phyloP scores from a whole-genome alignment of 2,329 filamentous ascomycete species.

The Colletotrichum zoysiae region DNA sequence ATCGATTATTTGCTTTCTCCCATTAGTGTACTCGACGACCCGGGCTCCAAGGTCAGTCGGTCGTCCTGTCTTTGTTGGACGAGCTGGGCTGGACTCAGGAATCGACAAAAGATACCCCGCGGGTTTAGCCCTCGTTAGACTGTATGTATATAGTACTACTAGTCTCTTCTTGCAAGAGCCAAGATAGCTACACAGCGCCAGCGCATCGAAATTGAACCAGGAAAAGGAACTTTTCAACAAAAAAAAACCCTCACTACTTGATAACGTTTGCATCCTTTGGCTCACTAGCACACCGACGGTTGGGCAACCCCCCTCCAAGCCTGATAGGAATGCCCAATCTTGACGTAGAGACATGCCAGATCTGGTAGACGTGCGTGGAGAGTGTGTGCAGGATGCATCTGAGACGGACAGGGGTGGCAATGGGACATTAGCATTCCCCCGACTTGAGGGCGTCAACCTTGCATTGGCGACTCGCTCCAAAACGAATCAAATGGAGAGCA shows the following conservation, averaged over 20 bases:
- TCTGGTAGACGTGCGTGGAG: slow-evolving; percentile 26
- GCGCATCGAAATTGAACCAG: slow-evolving; percentile 6
- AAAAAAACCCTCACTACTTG: slow-evolving; percentile 2
- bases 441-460: slow-evolving; percentile 3
- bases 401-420: slow-evolving; percentile 34
- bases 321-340: slow-evolving; percentile 13
- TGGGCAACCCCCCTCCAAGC: neutral
- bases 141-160: slow-evolving; percentile 23
- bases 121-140: slow-evolving; percentile 38
- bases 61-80: slow-evolving; percentile 14
- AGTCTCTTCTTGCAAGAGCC: neutral
- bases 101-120: slow-evolving; percentile 39
- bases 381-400: slow-evolving; percentile 39
- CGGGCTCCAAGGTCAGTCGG: slow-evolving; percentile 19
- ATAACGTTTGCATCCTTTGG: slow-evolving; percentile 4
- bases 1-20: slow-evolving; percentile 16
- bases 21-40: slow-evolving; percentile 25
- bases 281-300: slow-evolving; percentile 11
- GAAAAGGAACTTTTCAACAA: neutral
- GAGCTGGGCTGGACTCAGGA: slow-evolving; percentile 40
- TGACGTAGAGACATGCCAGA: slow-evolving; percentile 36
- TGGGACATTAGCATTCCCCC: slow-evolving; percentile 27
- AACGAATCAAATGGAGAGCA: neutral
- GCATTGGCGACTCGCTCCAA: slow-evolving; percentile 8
- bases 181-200: slow-evolving; percentile 34